Conservation (phyloP, 1,284 basidiomycete species). For the Cerioporus squamosus region DNA sequence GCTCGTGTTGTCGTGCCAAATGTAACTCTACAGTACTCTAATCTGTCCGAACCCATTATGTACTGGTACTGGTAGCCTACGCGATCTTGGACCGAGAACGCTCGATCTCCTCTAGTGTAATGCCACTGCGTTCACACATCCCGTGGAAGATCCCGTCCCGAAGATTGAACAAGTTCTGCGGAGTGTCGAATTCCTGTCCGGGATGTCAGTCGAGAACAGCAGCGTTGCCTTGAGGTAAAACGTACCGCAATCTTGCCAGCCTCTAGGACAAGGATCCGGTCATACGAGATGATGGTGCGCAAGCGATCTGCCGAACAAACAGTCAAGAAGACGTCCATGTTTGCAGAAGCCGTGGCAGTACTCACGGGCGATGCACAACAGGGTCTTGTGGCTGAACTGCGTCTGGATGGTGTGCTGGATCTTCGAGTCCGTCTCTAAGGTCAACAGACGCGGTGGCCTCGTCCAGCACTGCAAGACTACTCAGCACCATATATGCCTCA, state of each 20-base stretch:
- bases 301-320: conserved; percentile 53
- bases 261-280: conserved; percentile 76
- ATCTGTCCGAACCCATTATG: neutral
- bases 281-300: conserved; percentile 82
- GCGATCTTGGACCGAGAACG: conserved; percentile 27
- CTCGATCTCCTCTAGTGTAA: conserved; percentile 56
- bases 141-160: conserved; percentile 64
- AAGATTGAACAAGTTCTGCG: conserved; percentile 58
- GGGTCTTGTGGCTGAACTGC: conserved; percentile 41
- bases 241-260: conserved; percentile 68
- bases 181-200: conserved; percentile 71
- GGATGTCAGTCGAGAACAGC: neutral
- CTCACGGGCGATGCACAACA: conserved; percentile 38
- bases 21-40: neutral
- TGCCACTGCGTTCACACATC: conserved; percentile 69
- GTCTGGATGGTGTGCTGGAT: conserved; percentile 64
- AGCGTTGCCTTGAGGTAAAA: neutral
- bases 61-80: neutral
- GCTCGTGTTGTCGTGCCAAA: conserved; percentile 4
- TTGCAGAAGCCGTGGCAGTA: neutral
- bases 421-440: conserved; percentile 60
- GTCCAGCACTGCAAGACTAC: conserved; percentile 27
- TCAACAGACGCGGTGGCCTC: conserved; percentile 51
- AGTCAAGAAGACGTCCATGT: too few relatives aligned
- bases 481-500: neutral